These are phyloP conservation scores for Hyaloperonospora brassicae DNA, from an alignment of 352 stramenopile species.

Conservation along the genomic window DNA sequence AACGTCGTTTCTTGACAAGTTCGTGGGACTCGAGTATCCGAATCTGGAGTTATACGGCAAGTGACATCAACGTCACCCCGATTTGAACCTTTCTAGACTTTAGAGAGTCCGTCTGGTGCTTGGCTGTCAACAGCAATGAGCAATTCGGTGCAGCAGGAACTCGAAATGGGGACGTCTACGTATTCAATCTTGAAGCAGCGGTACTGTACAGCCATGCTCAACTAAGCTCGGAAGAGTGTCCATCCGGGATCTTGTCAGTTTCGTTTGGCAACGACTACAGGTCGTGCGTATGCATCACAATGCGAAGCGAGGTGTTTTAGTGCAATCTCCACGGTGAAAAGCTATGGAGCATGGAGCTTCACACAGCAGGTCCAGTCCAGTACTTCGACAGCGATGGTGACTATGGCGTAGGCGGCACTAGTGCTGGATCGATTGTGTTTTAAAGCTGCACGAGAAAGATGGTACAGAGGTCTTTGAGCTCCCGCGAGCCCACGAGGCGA, in stretches of 20 bases:
- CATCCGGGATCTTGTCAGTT: conserved; percentile 43
- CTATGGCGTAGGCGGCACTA: conserved; percentile 60
- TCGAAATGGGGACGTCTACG: conserved; percentile 48
- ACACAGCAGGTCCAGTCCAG: conserved; percentile 42
- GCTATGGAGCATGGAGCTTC: conserved; percentile 44
- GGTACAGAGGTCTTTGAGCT: conserved; percentile 54
- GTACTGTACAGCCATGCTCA: conserved; percentile 27
- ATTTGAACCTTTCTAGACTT: conserved; percentile 54
- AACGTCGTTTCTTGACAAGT: conserved; percentile 55
- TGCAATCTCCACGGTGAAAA: conserved; percentile 43
- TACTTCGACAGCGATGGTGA: conserved; percentile 69
- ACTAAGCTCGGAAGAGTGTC: conserved; percentile 22
- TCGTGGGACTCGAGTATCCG: conserved; percentile 76
- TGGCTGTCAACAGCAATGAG: conserved; percentile 55
- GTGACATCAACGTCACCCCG: conserved; percentile 37
- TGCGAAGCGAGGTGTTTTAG: conserved; percentile 61
- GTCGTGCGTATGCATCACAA: conserved; percentile 57
- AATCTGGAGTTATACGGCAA: conserved; percentile 59
- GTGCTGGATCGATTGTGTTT: conserved; percentile 51
- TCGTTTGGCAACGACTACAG: conserved; percentile 42
- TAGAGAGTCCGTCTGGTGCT: conserved; percentile 54
- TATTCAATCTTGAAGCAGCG: conserved; percentile 32
- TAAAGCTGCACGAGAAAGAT: conserved; percentile 42
- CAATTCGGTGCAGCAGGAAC: conserved; percentile 41
- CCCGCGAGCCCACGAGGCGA: conserved; percentile 45